Evolutionary conservation across 1,284 basidiomycete genomes (phyloP).

Genomic region (Taiwanofungus camphoratus): DNA sequence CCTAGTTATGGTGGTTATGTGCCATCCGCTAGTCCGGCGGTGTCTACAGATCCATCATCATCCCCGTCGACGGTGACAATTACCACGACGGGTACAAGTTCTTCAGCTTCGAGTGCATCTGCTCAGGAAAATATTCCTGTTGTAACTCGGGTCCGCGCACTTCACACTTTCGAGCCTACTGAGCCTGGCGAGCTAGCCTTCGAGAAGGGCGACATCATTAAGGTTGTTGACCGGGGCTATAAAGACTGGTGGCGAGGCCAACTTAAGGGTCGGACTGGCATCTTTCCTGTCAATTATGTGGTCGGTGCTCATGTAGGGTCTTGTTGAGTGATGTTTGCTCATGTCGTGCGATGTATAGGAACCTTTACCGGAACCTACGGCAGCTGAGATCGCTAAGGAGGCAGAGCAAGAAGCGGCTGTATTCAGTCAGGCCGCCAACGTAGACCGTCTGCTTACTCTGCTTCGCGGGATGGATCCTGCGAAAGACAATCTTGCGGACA

Average conservation of each 20-base stretch:
- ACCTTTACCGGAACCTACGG: conserved; percentile 82
- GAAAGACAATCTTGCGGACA: conserved; percentile 85
- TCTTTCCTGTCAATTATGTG: conserved; percentile 98
- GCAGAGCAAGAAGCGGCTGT: conserved; percentile 87
- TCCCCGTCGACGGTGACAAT: conserved; percentile 19
- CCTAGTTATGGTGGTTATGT: conserved; percentile 28
- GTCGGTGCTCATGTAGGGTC: conserved; percentile 38
- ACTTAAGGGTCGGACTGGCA: conserved; percentile 87
- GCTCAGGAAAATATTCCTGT: conserved; percentile 33
- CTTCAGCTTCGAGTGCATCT: conserved; percentile 31
- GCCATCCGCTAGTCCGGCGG: conserved; percentile 26
- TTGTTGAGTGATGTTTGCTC: background rate
- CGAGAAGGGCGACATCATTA: conserved; percentile 91
- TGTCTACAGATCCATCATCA: conserved; percentile 25
- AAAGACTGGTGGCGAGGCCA: conserved; percentile 99
- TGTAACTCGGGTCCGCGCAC: conserved; percentile 82
- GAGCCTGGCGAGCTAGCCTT: conserved; percentile 93
- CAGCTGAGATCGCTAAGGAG: conserved; percentile 76
- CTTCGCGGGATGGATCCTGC: conserved; percentile 73
- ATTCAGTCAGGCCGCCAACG: conserved; percentile 79
- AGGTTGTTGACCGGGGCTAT: conserved; percentile 92
- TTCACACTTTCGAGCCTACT: conserved; percentile 87
- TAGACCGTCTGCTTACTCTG: conserved; percentile 83
- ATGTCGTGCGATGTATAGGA: conserved; percentile 46
- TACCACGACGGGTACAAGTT: conserved; percentile 16